These are phyloP conservation scores for Madurella mycetomatis DNA, from an alignment of 2,329 filamentous ascomycete species.

Conservation along the genomic window DNA sequence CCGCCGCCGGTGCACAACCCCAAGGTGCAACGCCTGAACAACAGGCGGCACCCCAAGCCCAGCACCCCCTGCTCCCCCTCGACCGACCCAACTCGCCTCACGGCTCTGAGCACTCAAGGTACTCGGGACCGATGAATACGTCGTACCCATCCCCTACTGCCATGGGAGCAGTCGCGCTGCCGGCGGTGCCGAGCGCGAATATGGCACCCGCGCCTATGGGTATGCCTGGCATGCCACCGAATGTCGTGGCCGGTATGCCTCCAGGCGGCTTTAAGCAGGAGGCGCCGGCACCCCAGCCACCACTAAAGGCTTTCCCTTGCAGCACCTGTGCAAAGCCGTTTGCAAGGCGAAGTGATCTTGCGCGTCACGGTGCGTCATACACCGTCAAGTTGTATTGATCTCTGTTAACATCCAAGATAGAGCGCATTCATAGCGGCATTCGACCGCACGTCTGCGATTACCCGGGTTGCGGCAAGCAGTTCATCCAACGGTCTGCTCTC, in stretches of 20 bases:
- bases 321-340: slow-evolving; percentile 88
- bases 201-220: slow-evolving; percentile 40
- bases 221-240: slow-evolving; percentile 38
- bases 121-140: slow-evolving; percentile 44
- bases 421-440: slow-evolving; percentile 90
- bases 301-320: slow-evolving; percentile 75
- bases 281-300: slow-evolving; percentile 30
- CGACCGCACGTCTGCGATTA: slow-evolving; percentile 90
- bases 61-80: slow-evolving; percentile 34
- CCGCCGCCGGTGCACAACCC: slow-evolving; percentile 23
- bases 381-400: slow-evolving; percentile 13
- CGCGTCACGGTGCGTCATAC: slow-evolving; percentile 76
- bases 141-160: slow-evolving; percentile 51
- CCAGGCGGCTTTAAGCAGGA: slow-evolving; percentile 30
- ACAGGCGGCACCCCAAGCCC: slow-evolving; percentile 4
- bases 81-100: slow-evolving; percentile 56
- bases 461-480: slow-evolving; percentile 85
- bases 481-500: slow-evolving; percentile 92
- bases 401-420: slow-evolving; percentile 44
- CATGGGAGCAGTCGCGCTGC: slow-evolving; percentile 44
- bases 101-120: slow-evolving; percentile 56
- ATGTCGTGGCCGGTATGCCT: slow-evolving; percentile 30
- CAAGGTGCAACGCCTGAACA: slow-evolving; percentile 25
- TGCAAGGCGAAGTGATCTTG: slow-evolving; percentile 86
- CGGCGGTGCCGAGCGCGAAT: slow-evolving; percentile 33